These are phyloP conservation scores for Apiospora phragmitis DNA, from an alignment of 2,329 filamentous ascomycete genomes.

Conservation along the genomic window DNA sequence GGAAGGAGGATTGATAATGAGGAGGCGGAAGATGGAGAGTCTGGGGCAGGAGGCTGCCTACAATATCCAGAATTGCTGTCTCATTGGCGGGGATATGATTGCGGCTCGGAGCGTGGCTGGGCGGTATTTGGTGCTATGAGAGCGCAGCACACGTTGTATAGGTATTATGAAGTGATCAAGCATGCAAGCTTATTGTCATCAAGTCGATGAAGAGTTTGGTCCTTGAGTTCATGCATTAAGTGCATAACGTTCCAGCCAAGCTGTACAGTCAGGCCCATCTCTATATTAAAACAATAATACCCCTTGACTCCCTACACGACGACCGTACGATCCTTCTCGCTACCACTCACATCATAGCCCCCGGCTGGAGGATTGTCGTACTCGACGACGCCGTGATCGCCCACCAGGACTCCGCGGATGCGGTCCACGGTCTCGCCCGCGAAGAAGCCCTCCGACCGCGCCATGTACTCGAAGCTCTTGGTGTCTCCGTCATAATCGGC, in stretches of 20 bases:
- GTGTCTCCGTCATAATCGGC: neutral
- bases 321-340: neutral
- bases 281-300: too few species aligned
- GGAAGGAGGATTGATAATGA: too few species aligned
- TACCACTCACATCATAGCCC: neutral
- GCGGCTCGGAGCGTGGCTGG: conserved; percentile 62
- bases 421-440: neutral
- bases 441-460: conserved; percentile 12
- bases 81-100: conserved; percentile 61
- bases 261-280: too few species aligned
- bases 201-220: too few species aligned
- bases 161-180: too few species aligned
- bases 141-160: neutral
- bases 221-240: too few species aligned
- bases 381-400: neutral
- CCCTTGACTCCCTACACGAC: neutral
- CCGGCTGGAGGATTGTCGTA: neutral
- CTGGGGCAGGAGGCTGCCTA: conserved; percentile 72
- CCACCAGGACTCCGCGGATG: conserved; percentile 2
- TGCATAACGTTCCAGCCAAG: too few species aligned
- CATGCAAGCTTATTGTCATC: too few species aligned
- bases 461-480: conserved; percentile 14
- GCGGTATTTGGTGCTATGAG: conserved; percentile 54
- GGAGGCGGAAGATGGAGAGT: conserved; percentile 47
- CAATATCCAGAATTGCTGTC: conserved; percentile 69